Evolutionary conservation across 2,329 filamentous ascomycete genomes (phyloP).

Genomic region (Trichoderma semiorbis): DNA sequence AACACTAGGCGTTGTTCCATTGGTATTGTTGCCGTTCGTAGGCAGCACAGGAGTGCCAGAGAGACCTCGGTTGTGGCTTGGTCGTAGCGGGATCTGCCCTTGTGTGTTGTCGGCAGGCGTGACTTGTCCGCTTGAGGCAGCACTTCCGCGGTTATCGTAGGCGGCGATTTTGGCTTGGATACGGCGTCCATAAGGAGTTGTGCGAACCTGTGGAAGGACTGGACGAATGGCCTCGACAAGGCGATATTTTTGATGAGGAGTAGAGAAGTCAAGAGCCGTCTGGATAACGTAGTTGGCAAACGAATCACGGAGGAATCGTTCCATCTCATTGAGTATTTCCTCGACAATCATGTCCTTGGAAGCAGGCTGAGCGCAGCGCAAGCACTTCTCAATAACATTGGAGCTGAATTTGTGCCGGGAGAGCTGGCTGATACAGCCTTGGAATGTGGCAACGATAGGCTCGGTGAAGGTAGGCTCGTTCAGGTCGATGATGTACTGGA

Average conservation of each 20-base stretch:
- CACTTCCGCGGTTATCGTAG: conserved; percentile 48
- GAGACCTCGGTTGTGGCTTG: conserved; percentile 41
- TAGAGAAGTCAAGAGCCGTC: conserved; percentile 85
- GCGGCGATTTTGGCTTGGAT: conserved; percentile 83
- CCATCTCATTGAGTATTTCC: conserved; percentile 80
- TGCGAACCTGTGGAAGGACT: conserved; percentile 77
- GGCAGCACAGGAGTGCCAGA: conserved; percentile 38
- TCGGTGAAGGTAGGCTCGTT: conserved; percentile 85
- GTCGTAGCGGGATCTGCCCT: conserved; percentile 52
- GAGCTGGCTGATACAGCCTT: conserved; percentile 63
- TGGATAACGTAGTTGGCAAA: conserved; percentile 99
- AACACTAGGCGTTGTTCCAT: conserved; percentile 24
- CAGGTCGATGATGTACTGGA: conserved; percentile 96
- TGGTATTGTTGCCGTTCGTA: conserved; percentile 20
- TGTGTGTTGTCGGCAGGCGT: conserved; percentile 52
- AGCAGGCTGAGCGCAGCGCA: conserved; percentile 74
- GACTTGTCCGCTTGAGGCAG: conserved; percentile 46
- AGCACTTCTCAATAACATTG: conserved; percentile 95
- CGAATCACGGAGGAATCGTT: conserved; percentile 83
- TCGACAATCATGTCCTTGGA: conserved; percentile 79
- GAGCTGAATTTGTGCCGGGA: conserved; percentile 99
- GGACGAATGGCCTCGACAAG: conserved; percentile 84
- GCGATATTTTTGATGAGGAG: conserved; percentile 66
- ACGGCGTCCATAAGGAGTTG: conserved; percentile 90
- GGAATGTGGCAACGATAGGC: conserved; percentile 79